A percentile compares a stretch with the other conserved stretches of the same genome.
These are phyloP conservation scores for Aureobasidium lini DNA, from an alignment of 2,329 filamentous ascomycete genomes.

Conservation along the genomic window DNA sequence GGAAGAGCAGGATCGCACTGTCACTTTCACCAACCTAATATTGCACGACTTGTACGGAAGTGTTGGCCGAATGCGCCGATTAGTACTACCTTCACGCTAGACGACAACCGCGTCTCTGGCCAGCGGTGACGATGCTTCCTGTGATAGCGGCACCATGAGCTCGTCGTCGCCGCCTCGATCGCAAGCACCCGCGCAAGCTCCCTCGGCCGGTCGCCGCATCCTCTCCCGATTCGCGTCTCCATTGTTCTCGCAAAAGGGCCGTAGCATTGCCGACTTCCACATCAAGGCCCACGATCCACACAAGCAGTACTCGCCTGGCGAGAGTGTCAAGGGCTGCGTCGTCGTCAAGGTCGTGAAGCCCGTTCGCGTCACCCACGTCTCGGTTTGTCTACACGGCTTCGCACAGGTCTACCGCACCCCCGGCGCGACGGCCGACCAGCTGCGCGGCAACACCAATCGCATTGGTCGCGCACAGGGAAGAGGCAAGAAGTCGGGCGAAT, in stretches of 20 bases:
- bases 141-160: conserved; percentile 5
- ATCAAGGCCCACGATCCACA: conserved; percentile 71
- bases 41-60: too few relatives aligned
- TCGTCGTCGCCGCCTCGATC: conserved; percentile 2
- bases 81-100: too few relatives aligned
- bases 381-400: conserved; percentile 69
- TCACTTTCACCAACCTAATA: neutral
- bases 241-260: conserved; percentile 44
- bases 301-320: conserved; percentile 66
- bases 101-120: neutral
- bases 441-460: conserved; percentile 40
- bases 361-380: conserved; percentile 70
- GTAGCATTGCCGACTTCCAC: conserved; percentile 70
- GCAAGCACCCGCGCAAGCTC: neutral
- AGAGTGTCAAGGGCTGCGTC: conserved; percentile 65
- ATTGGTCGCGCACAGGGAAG: conserved; percentile 43
- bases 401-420: conserved; percentile 70
- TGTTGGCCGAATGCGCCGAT: neutral
- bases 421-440: conserved; percentile 50
- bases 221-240: conserved; percentile 51
- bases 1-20: neutral
- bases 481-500: conserved; percentile 46
- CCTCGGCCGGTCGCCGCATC: conserved; percentile 28
- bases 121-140: neutral
- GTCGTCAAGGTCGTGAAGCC: conserved; percentile 67